Percentiles rank a stretch among this genome's conserved stretches.
Conservation (phyloP, 2,329 filamentous ascomycete genomes). For the Xylogone sp. region DNA sequence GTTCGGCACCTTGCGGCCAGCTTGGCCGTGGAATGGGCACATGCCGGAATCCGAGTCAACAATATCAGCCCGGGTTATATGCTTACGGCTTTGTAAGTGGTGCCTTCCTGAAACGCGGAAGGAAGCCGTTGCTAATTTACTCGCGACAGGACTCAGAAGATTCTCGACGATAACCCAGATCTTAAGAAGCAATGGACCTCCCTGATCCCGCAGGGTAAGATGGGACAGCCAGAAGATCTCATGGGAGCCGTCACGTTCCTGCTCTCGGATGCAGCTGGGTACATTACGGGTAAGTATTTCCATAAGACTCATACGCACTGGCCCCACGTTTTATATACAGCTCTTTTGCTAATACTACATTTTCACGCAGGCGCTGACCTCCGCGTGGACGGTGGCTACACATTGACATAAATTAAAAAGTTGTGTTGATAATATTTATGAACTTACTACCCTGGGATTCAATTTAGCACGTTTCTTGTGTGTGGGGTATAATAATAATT, state of each 20-base stretch:
- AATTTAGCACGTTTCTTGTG: too few relatives aligned
- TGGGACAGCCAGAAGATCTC: conserved; percentile 86
- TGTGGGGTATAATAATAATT: too few relatives aligned
- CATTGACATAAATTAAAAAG: conserved; percentile 56
- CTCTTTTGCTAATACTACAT: neutral
- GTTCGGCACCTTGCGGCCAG: conserved; percentile 84
- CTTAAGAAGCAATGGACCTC: conserved; percentile 88
- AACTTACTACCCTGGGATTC: too few relatives aligned
- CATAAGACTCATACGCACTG: too few relatives aligned
- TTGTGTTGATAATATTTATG: too few relatives aligned
- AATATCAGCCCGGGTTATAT: conserved; percentile 96
- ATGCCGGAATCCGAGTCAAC: conserved; percentile 85
- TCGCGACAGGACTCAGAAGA: conserved; percentile 74
- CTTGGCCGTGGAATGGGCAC: conserved; percentile 91
- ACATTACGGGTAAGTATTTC: conserved; percentile 59
- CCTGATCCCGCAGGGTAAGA: conserved; percentile 87
- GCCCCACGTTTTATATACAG: conserved; percentile 49
- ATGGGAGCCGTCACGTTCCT: conserved; percentile 84
- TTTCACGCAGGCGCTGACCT: conserved; percentile 15
- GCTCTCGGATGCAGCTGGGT: conserved; percentile 53
- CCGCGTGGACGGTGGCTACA: conserved; percentile 83
- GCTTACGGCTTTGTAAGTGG: conserved; percentile 80
- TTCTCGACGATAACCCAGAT: conserved; percentile 88
- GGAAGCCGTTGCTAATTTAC: conserved; percentile 10
- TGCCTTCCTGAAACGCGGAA: neutral